A percentile compares a stretch with the other conserved stretches of the same genome.
phyloP scores from a whole-genome alignment of 495 filamentous ascomycete genomes.

The Aspergillus diversus region DNA sequence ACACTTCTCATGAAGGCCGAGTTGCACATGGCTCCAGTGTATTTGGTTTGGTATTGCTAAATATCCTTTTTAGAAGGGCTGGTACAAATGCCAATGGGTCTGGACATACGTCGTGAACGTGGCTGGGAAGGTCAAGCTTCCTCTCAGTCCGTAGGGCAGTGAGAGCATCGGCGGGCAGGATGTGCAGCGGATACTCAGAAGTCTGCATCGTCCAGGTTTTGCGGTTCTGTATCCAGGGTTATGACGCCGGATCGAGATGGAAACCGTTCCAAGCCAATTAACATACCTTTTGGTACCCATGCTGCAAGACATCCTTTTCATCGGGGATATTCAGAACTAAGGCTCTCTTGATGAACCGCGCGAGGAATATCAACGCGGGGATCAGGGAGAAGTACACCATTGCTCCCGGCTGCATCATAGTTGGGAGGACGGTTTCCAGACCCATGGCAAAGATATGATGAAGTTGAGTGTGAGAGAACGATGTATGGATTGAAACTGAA shows the following conservation, averaged over 20 bases:
- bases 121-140: neutral
- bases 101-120: neutral
- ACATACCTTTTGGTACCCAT: neutral
- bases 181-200: slow-evolving; percentile 1
- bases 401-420: neutral
- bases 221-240: neutral
- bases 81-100: neutral
- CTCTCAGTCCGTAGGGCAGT: neutral
- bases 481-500: no score
- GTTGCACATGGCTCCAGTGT: neutral
- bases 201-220: neutral
- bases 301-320: neutral
- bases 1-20: slow-evolving; percentile 1
- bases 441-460: neutral
- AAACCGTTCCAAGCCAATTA: neutral
- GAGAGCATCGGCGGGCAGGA: neutral
- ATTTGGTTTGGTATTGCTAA: neutral
- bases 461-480: neutral
- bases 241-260: no score
- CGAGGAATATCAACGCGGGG: slow-evolving; percentile 1
- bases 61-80: neutral
- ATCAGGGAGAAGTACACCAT: neutral
- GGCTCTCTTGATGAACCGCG: neutral
- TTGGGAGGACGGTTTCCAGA: neutral
- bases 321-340: neutral